A percentile compares a stretch with the other conserved stretches of the same genome.
These are phyloP conservation scores for Catunica adiposa DNA, from an alignment of 2,329 filamentous ascomycete species.

Conservation along the genomic window DNA sequence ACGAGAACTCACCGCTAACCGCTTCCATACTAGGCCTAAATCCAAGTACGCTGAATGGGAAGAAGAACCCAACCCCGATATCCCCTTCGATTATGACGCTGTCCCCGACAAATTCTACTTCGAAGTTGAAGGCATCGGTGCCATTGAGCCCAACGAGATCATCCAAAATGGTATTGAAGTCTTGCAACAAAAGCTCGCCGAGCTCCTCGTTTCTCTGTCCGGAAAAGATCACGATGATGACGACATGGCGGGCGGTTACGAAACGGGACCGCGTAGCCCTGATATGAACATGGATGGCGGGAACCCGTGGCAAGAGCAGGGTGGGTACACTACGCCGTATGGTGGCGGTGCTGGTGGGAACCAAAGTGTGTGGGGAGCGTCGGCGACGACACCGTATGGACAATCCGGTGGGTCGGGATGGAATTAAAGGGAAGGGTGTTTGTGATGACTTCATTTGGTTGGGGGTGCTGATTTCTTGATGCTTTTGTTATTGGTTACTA, in stretches of 20 bases:
- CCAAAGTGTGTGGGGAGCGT: constrained; percentile 46
- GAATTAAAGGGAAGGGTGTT: constrained; percentile 11
- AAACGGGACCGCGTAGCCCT: constrained; percentile 49
- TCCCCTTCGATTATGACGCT: constrained; percentile 82
- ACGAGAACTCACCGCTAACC: background rate
- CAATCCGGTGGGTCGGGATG: constrained; percentile 15
- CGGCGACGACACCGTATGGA: constrained; percentile 32
- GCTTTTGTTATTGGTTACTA: constrained; percentile 4
- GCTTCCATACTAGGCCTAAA: constrained; percentile 49
- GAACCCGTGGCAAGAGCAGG: constrained; percentile 40
- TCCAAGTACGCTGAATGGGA: constrained; percentile 68
- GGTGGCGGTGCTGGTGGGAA: constrained; percentile 37
- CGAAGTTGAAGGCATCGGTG: constrained; percentile 79
- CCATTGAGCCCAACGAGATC: constrained; percentile 76
- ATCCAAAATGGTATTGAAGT: constrained; percentile 77
- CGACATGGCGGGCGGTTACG: constrained; percentile 27
- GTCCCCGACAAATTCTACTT: constrained; percentile 77
- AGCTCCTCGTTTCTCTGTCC: constrained; percentile 50
- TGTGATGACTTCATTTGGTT: constrained; percentile 3
- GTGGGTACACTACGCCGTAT: constrained; percentile 53
- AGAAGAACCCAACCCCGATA: constrained; percentile 62
- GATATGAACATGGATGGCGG: constrained; percentile 43
- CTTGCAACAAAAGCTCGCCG: constrained; percentile 77
- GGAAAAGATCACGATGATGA: constrained; percentile 34
- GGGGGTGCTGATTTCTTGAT: constrained; percentile 1